phyloP scores from a whole-genome alignment of 208 protist species.

The Crithidia acanthocephali region DNA sequence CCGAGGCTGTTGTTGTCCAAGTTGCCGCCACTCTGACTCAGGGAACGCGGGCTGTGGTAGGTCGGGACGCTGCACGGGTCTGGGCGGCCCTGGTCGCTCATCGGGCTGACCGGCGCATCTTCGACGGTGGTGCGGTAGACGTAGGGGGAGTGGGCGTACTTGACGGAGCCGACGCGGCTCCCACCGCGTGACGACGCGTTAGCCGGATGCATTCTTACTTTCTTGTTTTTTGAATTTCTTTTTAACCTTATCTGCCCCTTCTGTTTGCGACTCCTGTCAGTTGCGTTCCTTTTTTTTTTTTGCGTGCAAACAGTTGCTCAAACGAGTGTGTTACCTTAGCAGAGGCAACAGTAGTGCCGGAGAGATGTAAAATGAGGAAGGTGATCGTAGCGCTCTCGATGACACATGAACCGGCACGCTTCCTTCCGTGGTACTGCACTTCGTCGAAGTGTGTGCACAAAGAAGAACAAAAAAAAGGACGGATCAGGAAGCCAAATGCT shows the following conservation, averaged over 20 bases:
- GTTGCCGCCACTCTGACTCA: constrained; percentile 15
- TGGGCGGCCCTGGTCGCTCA: constrained; percentile 17
- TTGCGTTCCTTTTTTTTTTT: too few relatives aligned
- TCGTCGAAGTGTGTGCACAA: too few relatives aligned
- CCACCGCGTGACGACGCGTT: constrained; percentile 10
- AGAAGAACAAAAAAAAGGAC: too few relatives aligned
- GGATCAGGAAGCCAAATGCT: neutral
- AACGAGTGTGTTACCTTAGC: too few relatives aligned
- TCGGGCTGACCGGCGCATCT: constrained; percentile 14
- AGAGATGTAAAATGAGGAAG: too few relatives aligned
- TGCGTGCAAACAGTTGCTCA: too few relatives aligned
- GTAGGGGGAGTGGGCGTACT: constrained; percentile 52
- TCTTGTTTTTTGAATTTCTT: neutral
- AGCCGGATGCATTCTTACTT: constrained; percentile 6
- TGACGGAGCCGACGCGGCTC: constrained; percentile 16
- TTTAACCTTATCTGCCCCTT: too few relatives aligned
- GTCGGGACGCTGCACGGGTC: neutral
- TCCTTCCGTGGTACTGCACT: too few relatives aligned
- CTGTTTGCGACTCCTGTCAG: too few relatives aligned
- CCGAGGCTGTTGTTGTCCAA: neutral
- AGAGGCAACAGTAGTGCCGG: too few relatives aligned
- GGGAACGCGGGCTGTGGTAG: constrained; percentile 22
- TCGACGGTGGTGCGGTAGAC: constrained; percentile 25
- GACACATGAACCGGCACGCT: too few relatives aligned
- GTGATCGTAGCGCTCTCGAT: too few relatives aligned